Evolutionary conservation across 169 alveolate genomes (phyloP).

Genomic region (Plasmodium vinckei): DNA sequence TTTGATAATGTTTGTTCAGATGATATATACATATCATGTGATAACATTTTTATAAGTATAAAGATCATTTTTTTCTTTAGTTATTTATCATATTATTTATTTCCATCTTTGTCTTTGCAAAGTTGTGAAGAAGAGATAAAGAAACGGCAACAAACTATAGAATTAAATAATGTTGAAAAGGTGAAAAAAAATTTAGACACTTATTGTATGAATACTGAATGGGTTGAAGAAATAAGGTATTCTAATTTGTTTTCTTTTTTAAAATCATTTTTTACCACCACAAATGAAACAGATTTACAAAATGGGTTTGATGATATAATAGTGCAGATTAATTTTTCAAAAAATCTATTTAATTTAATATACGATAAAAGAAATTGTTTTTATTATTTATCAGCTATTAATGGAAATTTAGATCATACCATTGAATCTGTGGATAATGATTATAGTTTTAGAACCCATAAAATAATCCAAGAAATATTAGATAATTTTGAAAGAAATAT

Average conservation of each 20-base stretch:
- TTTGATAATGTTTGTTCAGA: neutral
- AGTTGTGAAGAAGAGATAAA: conserved; percentile 7
- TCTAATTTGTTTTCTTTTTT: neutral
- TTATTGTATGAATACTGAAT: neutral
- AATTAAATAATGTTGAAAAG: neutral
- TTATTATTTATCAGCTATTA: conserved; percentile 11
- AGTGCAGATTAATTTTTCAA: conserved; percentile 1
- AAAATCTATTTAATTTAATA: conserved; percentile 9
- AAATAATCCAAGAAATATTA: conserved; percentile 24
- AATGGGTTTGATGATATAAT: conserved; percentile 16
- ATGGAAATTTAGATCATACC: conserved; percentile 9
- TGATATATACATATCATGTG: neutral
- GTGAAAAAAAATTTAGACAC: neutral
- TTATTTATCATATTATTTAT: conserved; percentile 31
- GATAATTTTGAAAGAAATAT: conserved; percentile 26
- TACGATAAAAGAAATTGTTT: conserved; percentile 15
- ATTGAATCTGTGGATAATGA: neutral
- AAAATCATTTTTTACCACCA: neutral
- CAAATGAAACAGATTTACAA: neutral
- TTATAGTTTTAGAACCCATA: conserved; percentile 29
- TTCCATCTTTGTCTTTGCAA: neutral
- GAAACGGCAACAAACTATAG: neutral
- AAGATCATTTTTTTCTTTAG: conserved; percentile 35
- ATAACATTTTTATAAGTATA: conserved; percentile 20
- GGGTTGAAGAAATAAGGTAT: neutral